phyloP scores from a whole-genome alignment of 257 asterid species.

The Orobanche coerulescens region DNA sequence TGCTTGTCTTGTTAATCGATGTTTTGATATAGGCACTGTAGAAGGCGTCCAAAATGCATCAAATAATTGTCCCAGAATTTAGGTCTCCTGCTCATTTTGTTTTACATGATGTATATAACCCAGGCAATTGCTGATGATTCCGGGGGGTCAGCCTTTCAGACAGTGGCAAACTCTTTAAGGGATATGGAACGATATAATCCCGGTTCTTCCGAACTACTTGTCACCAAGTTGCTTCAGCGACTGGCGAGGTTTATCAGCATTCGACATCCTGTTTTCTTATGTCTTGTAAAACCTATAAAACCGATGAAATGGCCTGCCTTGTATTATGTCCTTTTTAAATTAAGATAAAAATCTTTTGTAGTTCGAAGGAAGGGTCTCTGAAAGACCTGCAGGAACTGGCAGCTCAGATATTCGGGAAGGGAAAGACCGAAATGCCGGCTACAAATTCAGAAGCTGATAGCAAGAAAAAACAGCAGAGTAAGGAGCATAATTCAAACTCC shows the following conservation, averaged over 20 bases:
- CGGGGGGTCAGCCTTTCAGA: conserved; percentile 46
- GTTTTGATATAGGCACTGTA: neutral
- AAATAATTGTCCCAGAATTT: neutral
- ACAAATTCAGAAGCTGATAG: conserved; percentile 44
- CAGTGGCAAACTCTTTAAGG: conserved; percentile 51
- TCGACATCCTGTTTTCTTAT: neutral
- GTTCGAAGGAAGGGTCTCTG: conserved; percentile 76
- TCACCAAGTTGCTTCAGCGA: conserved; percentile 76
- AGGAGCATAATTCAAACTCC: conserved; percentile 65
- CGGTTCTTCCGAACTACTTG: conserved; percentile 70
- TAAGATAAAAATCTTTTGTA: conserved; percentile 26
- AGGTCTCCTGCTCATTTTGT: neutral
- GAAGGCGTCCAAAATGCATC: neutral
- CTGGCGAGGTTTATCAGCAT: conserved; percentile 54
- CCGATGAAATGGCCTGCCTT: conserved; percentile 9
- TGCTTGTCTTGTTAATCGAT: neutral
- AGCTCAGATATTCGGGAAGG: conserved; percentile 46
- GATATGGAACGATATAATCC: conserved; percentile 77
- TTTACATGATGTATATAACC: conserved; percentile 1
- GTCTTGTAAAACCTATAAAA: neutral
- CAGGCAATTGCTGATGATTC: conserved; percentile 62
- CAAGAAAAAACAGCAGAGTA: conserved; percentile 66
- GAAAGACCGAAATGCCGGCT: conserved; percentile 48
- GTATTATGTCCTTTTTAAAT: conserved; percentile 16
- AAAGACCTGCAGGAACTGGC: conserved; percentile 85